Base-by-base conservation (phyloP, 495 filamentous ascomycete genomes). In the Aspergillus nidulans region DNA sequence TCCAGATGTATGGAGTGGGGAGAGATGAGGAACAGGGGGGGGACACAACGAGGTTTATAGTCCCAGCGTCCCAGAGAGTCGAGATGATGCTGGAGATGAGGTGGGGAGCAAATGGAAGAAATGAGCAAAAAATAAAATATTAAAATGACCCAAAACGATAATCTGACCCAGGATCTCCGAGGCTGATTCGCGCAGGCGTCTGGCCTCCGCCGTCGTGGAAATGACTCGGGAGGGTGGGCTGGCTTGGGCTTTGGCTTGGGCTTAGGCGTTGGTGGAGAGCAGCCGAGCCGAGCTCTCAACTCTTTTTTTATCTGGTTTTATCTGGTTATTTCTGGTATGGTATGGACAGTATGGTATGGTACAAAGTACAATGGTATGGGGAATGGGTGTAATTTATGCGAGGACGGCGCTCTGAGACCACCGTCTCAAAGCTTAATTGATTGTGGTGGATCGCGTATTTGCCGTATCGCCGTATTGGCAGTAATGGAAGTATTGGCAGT, bases 351-450 rank as follows among this genome's bases (percentile, higher is more conserved):
- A 47, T 32, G 10, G 51, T 55, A 53, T 51, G 42, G 32, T 48
- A 56, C 9, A 28, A 28, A 4, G 26, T 15, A 36, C 32, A 3
- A 8, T 36, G 26, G 25, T 32, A 3, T 4, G 21, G 16, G 28
- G 30, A 49, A 34, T 13, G 16, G 45, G 23, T 18, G 39, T 48
- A 48, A 32, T 48, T 48, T 48, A 32, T 26, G 25, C 25, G 26
- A 48, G 34, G 45, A 26, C 45, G 4, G 13, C 43, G 34, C 16
- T 49, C 47, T 61, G 62, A 64, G 58, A 57, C 55, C 58, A 63
- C 69, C 64, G 67, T 66, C 65, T 62, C 59, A 71, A 75, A 75
- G 72, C 72, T 75, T 75, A 75, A 69, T 69, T 66, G 58, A 62
- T 59, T 46, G 64, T 56, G 42, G 50, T 52, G 57, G 52, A 53